phyloP scores from a whole-genome alignment of 2,329 filamentous ascomycete species.

The Teratosphaeria nubilosa region DNA sequence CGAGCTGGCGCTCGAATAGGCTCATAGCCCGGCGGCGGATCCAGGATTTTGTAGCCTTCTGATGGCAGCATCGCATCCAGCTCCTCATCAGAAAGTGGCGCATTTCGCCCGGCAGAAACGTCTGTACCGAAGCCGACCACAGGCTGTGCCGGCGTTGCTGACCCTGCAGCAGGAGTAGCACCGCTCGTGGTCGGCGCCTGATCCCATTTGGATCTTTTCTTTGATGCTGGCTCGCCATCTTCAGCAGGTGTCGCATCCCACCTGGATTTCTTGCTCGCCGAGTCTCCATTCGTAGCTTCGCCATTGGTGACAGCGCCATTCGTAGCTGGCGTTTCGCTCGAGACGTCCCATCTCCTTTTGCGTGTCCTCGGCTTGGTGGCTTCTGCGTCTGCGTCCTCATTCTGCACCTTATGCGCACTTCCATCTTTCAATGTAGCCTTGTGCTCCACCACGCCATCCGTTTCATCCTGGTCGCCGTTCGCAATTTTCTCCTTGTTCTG shows the following conservation, averaged over 20 bases:
- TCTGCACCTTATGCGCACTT: constrained; percentile 56
- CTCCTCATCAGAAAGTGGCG: constrained; percentile 82
- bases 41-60: constrained; percentile 85
- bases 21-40: constrained; percentile 84
- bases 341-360: constrained; percentile 91
- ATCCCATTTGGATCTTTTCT: constrained; percentile 82
- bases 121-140: constrained; percentile 65
- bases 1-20: constrained; percentile 68
- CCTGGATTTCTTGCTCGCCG: constrained; percentile 54
- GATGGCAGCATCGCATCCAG: constrained; percentile 79
- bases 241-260: constrained; percentile 68
- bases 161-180: constrained; percentile 64
- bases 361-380: constrained; percentile 58
- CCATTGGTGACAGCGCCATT: constrained; percentile 24
- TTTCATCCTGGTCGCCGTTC: constrained; percentile 63
- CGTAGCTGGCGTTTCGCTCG: constrained; percentile 42
- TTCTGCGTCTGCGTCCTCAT: constrained; percentile 57
- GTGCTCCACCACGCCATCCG: constrained; percentile 48
- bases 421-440: constrained; percentile 58
- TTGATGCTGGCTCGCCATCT: constrained; percentile 44
- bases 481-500: constrained; percentile 54
- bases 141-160: constrained; percentile 59
- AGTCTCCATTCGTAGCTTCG: constrained; percentile 15
- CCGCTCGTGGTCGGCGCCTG: constrained; percentile 60
- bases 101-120: constrained; percentile 61